phyloP scores from a whole-genome alignment of 495 filamentous ascomycete species.

The Aspergillus bertholletiae region DNA sequence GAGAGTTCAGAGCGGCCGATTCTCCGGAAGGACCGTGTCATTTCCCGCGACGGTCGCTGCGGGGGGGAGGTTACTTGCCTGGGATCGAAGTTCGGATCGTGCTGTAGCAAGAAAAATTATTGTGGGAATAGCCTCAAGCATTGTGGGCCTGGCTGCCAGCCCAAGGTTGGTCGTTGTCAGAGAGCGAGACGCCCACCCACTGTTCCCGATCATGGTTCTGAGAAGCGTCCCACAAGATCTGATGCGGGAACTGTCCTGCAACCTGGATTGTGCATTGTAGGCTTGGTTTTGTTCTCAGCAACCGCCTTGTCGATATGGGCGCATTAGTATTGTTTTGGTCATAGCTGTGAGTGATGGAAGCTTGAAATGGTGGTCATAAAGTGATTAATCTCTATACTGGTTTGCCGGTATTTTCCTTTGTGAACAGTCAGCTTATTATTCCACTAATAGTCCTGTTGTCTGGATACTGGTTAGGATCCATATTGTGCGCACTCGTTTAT shows the following conservation, averaged over 20 bases:
- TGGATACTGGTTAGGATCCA: not conserved
- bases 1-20: constrained; percentile 12
- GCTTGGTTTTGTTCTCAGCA: constrained; percentile 6
- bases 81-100: constrained; percentile 39
- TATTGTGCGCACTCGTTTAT: not conserved
- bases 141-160: constrained; percentile 49
- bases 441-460: not conserved
- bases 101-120: constrained; percentile 37
- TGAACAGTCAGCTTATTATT: not conserved
- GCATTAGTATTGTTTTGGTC: not conserved
- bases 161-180: constrained; percentile 46
- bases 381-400: not conserved
- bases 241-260: constrained; percentile 3
- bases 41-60: constrained; percentile 52
- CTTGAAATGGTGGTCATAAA: not conserved
- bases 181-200: not conserved
- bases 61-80: constrained; percentile 47
- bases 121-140: constrained; percentile 49
- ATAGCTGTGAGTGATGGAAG: not conserved
- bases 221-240: constrained; percentile 13
- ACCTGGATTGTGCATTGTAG: not conserved
- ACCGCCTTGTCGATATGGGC: constrained; percentile 4
- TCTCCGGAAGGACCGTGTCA: constrained; percentile 23
- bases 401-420: not conserved
- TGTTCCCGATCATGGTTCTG: not conserved